phyloP scores from a whole-genome alignment of 192 early-diverging fungal genomes.

The Funneliformis mosseae region DNA sequence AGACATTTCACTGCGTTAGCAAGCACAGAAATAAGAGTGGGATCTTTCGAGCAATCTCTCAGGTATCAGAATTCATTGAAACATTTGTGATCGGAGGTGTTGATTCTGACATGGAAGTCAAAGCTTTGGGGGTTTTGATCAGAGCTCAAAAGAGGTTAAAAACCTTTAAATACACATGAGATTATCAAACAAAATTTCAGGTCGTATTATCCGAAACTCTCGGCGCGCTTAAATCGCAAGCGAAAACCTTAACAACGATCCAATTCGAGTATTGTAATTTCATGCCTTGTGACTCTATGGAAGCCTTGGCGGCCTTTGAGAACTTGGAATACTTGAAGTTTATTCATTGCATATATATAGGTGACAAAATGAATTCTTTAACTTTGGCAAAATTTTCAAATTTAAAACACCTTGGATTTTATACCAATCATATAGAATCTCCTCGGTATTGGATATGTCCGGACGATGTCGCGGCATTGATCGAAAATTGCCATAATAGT shows the following conservation, averaged over 20 bases:
- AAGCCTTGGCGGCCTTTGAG: background rate
- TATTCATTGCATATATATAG: background rate
- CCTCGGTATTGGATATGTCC: constrained; percentile 1
- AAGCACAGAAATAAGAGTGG: background rate
- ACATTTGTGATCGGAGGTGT: background rate
- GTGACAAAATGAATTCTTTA: background rate
- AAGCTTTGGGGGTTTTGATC: background rate
- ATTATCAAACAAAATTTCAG: background rate
- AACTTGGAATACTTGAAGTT: constrained; percentile 12
- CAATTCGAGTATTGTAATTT: constrained; percentile 18
- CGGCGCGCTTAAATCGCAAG: background rate
- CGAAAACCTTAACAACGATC: background rate
- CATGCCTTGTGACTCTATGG: background rate
- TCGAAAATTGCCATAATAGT: constrained; percentile 12
- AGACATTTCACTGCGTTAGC: background rate
- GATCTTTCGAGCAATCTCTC: background rate
- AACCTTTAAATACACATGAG: background rate
- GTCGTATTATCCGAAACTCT: constrained; percentile 5
- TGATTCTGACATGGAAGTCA: constrained; percentile 7
- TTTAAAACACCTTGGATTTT: constrained; percentile 1
- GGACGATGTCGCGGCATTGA: background rate
- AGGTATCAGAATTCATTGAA: constrained; percentile 2
- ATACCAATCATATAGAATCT: background rate
- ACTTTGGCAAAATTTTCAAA: background rate
- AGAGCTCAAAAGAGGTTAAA: constrained; percentile 6